Evolutionary conservation across 83 land plant species (phyloP), one percentile per base, ranked within the genome.

Genomic region (Diphasiastrum complanatum): DNA sequence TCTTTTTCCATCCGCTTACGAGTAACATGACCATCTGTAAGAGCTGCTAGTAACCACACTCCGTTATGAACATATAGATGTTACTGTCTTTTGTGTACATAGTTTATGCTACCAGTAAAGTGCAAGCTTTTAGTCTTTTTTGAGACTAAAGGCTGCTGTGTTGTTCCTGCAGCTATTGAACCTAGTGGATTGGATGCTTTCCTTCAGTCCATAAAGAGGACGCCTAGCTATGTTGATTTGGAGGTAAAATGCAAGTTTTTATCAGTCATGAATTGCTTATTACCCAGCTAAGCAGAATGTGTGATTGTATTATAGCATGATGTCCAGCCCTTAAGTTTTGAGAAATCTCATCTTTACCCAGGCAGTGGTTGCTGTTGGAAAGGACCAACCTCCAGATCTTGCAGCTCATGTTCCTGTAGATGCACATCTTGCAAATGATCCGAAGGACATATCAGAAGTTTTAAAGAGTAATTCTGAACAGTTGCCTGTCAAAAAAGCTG

Each of bases 371-470:
- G 8, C 66, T 2, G 81, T 90, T 36, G 91, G 91, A 11, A 90
- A 81, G 64, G 85, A 86, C 59, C 81, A 86, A 45, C 86, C 80
- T 49, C 86, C 85, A 27, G 91, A 90, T 78, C 76, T 90, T 30
- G 97, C 88, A 36, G 20, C 41, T 20, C 28, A 46, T 11, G 64
- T 68, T 29, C 58, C 65, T 25, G 40, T 24, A 16, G 61, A 58
- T 20, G 61, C 47, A 16, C 47, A 3, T 10, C 32, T 18, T 1
- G 41, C 29, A 31, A 10, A 48, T 8, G 35, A 56, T 5, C 16
- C 24, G 12, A 35, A 28, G 43, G 29, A 2, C 41, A 47, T 18
- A 40, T 5, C 19, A 14, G 10, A 31, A 53, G 32, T 18, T 55
- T 28, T 16, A 31, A 51, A 65, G 34, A 37, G 36, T 37, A n/a